Base-by-base conservation (phyloP, 768 basidiomycete genomes). In the Solioccasus polychromus region DNA sequence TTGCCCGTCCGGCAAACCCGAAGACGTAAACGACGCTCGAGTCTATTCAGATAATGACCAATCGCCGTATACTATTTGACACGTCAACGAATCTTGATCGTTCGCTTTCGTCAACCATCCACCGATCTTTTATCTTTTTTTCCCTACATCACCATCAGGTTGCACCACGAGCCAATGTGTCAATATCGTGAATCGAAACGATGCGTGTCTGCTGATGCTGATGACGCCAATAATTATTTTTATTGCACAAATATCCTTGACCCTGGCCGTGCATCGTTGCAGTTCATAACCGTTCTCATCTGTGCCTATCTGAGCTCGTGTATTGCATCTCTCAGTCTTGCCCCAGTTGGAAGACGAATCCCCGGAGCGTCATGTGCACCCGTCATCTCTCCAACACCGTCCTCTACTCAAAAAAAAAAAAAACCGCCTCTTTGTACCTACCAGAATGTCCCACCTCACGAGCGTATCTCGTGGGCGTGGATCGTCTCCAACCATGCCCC, bases 11-110 rank as follows among this genome's bases (percentile, higher is more conserved):
- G 9, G 19, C 44, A 30, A 10, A 44, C 39, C 28, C 10, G 19
- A 61, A 55, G 45, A 54, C 59, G 59, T 61, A 58, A 59, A 35
- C 8, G 32, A 23, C 18, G 38, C 24, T 19, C 22, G 34, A 48
- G 31, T 45, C 18, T 42, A 50, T 53, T 32, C 34, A 32, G 45
- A 32, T 35, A 34, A 20, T 39, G 39, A 23, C 36, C 22, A 41
- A 22, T 23, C 28, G 38, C 35, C 36, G 14, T 22, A n/a, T n/a
- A n/a, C n/a, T n/a, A 14, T 30, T 25, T 39, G 42, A 48, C 42
- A 10, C 38, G 42, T 44, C 37, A 54, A 35, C 12, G n/a, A 45
- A 39, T 29, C 24, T 34, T 17, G 25, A 35, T 38, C 32, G 45
- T 15, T 46, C 35, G 25, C 26, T 45, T 43, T 40, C 25, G 41